Conservation (phyloP, 441 rosid species). For the Bocquillonia castaneifolia region DNA sequence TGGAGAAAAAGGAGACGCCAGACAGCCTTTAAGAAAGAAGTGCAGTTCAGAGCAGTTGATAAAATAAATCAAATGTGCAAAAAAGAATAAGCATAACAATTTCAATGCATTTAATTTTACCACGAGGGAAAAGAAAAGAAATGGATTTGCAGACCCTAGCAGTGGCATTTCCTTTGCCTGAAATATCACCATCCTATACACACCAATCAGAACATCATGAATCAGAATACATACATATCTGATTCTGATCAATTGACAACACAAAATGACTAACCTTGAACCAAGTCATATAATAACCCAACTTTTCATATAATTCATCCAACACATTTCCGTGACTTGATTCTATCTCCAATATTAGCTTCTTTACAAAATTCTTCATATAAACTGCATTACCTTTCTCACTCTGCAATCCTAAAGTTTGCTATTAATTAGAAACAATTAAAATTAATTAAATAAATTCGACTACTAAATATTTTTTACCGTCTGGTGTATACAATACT, state of each 20-base stretch:
- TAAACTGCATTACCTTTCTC: constrained; percentile 45
- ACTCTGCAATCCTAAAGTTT: constrained; percentile 43
- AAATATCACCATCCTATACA: constrained; percentile 44
- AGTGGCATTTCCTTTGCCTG: constrained; percentile 39
- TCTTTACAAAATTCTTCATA: constrained; percentile 62
- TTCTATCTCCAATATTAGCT: constrained; percentile 68
- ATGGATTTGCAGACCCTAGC: constrained; percentile 57
- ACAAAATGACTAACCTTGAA: constrained; percentile 41
- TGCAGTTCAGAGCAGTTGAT: no score
- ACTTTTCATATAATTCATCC: constrained; percentile 70
- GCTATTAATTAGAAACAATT: constrained; percentile 10
- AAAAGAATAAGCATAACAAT: no score
- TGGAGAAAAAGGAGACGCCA: constrained; percentile 39
- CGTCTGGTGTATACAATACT: constrained; percentile 43
- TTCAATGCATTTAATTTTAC: constrained; percentile 24
- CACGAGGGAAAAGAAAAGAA: constrained; percentile 73
- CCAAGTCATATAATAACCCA: constrained; percentile 50
- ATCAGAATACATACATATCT: no score
- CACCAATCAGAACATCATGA: no score
- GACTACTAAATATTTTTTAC: constrained; percentile 26
- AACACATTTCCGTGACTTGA: constrained; percentile 44
- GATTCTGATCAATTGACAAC: no score
- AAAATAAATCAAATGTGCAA: no score
- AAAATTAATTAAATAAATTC: background rate
- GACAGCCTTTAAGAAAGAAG: constrained; percentile 40